These are phyloP conservation scores for Drechslerella stenobrocha DNA, from an alignment of 2,329 filamentous ascomycete species.

Conservation along the genomic window DNA sequence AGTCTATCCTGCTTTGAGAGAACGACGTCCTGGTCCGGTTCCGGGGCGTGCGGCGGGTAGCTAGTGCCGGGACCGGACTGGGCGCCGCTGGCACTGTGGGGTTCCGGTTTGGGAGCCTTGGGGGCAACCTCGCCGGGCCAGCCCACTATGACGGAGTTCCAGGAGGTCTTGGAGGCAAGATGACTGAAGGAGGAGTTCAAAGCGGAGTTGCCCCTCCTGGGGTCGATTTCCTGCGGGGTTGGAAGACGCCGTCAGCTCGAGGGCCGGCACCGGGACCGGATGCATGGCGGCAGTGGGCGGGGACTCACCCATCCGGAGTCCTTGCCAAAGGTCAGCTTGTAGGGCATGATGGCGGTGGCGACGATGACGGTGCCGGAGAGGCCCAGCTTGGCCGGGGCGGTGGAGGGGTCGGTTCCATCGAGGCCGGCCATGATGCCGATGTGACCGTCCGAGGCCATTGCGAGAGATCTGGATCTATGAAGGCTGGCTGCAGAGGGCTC, in stretches of 20 bases:
- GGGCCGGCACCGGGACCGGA: not conserved
- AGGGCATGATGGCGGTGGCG: constrained; percentile 67
- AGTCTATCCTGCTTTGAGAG: constrained; percentile 71
- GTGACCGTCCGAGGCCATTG: constrained; percentile 36
- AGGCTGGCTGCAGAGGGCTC: too few species aligned
- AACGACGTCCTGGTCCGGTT: constrained; percentile 65
- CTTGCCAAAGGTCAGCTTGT: constrained; percentile 61
- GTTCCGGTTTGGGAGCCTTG: constrained; percentile 14
- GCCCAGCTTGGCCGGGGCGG: constrained; percentile 63
- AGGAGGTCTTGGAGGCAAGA: constrained; percentile 80
- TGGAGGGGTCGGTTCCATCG: constrained; percentile 59
- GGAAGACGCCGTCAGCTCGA: constrained; percentile 11
- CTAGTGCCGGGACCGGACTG: constrained; percentile 17
- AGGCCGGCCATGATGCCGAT: constrained; percentile 43
- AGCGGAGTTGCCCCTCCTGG: constrained; percentile 83
- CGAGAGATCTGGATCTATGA: constrained; percentile 20
- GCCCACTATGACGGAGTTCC: constrained; percentile 89
- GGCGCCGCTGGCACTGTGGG: too few species aligned
- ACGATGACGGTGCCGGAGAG: constrained; percentile 68
- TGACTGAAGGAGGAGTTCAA: constrained; percentile 89
- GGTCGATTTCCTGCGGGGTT: constrained; percentile 67
- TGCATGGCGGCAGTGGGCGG: not conserved
- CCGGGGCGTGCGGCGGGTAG: constrained; percentile 33
- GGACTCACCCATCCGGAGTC: constrained; percentile 62
- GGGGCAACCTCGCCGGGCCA: constrained; percentile 82